phyloP scores from a whole-genome alignment of 306 rosid genomes.

The Prunus dulcis region DNA sequence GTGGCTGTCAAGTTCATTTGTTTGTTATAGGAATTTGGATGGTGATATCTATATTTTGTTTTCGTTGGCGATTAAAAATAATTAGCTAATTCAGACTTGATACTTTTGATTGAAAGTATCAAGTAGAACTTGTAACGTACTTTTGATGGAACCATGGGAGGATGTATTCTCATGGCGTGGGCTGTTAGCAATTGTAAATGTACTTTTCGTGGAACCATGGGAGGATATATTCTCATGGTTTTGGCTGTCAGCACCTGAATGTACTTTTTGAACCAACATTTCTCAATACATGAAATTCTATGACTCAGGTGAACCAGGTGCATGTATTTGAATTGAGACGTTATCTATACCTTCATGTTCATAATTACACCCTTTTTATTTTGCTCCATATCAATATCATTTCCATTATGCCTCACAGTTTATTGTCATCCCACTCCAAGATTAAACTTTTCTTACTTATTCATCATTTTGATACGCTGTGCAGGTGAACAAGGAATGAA shows the following conservation, averaged over 20 bases:
- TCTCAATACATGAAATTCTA: neutral
- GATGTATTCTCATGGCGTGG: neutral
- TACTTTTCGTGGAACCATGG: neutral
- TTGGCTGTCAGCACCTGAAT: neutral
- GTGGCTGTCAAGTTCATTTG: neutral
- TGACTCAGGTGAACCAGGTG: neutral
- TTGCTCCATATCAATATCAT: slow-evolving; percentile 8
- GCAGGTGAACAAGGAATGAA: slow-evolving; percentile 46
- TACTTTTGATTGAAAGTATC: neutral
- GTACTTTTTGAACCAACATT: neutral
- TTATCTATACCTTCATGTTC: neutral
- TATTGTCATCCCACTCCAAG: neutral
- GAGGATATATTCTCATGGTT: neutral
- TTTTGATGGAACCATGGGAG: neutral
- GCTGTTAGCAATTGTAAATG: neutral
- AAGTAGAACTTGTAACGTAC: neutral
- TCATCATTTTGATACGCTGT: slow-evolving; percentile 9
- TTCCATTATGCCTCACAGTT: neutral
- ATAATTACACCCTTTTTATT: slow-evolving; percentile 6
- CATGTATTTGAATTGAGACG: slow-evolving; percentile 1
- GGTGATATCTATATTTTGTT: neutral
- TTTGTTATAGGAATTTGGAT: neutral
- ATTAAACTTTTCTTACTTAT: neutral
- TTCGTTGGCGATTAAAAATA: neutral
- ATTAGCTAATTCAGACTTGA: neutral